A percentile compares a stretch with the other conserved stretches of the same genome.
phyloP scores from a whole-genome alignment of 192 early-diverging fungal genomes.

The Backusella sp. region DNA sequence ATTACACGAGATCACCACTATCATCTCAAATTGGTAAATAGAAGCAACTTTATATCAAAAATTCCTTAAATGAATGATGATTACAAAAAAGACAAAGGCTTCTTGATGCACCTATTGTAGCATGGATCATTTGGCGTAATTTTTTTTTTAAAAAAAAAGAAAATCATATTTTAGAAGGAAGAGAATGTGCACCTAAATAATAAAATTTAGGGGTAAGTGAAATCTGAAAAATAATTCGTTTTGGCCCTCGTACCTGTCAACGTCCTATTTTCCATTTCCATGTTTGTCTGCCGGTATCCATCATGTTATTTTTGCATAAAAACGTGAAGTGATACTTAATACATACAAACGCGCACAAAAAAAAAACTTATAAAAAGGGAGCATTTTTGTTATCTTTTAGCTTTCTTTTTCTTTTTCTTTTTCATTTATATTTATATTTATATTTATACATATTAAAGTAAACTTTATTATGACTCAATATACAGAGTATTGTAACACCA shows the following conservation, averaged over 20 bases:
- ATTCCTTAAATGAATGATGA: background rate
- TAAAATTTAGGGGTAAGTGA: background rate
- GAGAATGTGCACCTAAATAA: conserved; percentile 3
- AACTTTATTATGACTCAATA: background rate
- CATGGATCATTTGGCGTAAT: too few species aligned
- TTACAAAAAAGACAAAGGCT: background rate
- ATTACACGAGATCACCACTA: background rate
- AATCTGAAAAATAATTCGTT: background rate
- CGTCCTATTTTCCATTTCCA: background rate
- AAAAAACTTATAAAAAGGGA: conserved; percentile 2
- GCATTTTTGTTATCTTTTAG: background rate
- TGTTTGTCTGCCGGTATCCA: background rate
- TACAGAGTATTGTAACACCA: background rate
- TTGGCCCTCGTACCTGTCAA: background rate
- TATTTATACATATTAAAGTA: background rate
- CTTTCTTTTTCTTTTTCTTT: background rate
- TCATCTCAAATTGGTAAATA: background rate
- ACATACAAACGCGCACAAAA: background rate
- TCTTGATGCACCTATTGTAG: background rate
- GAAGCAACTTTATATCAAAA: background rate
- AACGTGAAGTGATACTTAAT: background rate
- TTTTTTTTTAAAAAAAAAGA: background rate
- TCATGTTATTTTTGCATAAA: conserved; percentile 11
- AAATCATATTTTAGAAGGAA: background rate
- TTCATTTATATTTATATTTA: background rate